Percentiles rank a stretch among this genome's conserved stretches.
phyloP scores from a whole-genome alignment of 208 protist genomes.

The Leptomonas seymouri region DNA sequence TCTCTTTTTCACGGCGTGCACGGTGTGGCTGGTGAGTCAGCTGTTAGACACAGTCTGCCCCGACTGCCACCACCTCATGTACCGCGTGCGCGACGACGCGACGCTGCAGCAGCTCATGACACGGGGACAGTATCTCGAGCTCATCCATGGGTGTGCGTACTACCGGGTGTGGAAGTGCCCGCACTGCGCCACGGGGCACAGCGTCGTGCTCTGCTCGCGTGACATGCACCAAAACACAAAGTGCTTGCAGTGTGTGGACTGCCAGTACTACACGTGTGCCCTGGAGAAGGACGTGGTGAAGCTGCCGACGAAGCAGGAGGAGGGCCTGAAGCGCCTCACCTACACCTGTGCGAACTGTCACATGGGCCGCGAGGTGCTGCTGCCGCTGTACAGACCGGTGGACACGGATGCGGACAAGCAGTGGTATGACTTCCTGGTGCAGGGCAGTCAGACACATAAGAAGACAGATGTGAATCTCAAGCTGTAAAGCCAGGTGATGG shows the following conservation, averaged over 20 bases:
- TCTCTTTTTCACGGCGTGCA: constrained; percentile 63
- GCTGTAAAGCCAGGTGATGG: constrained; percentile 24
- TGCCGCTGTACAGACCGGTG: constrained; percentile 79
- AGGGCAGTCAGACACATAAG: constrained; percentile 63
- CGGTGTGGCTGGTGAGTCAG: constrained; percentile 65
- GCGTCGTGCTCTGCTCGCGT: constrained; percentile 70
- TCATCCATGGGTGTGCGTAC: constrained; percentile 74
- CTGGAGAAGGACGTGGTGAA: constrained; percentile 76
- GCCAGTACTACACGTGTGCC: constrained; percentile 84
- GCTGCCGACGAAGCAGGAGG: constrained; percentile 81
- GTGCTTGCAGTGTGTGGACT: constrained; percentile 88
- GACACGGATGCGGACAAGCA: constrained; percentile 63
- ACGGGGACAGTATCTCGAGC: constrained; percentile 77
- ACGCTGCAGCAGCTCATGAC: constrained; percentile 66
- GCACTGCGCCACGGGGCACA: constrained; percentile 55
- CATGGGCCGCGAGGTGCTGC: constrained; percentile 70
- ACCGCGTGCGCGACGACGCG: constrained; percentile 72
- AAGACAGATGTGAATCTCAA: constrained; percentile 54
- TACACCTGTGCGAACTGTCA: constrained; percentile 85
- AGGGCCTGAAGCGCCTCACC: constrained; percentile 77
- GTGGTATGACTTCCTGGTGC: constrained; percentile 85
- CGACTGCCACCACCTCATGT: constrained; percentile 70
- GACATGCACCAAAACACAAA: constrained; percentile 81
- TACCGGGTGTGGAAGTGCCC: constrained; percentile 87
- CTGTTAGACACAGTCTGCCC: constrained; percentile 82